Base-by-base conservation (phyloP, 2,329 filamentous ascomycete species). In the Ceratocystis diversiconidia region DNA sequence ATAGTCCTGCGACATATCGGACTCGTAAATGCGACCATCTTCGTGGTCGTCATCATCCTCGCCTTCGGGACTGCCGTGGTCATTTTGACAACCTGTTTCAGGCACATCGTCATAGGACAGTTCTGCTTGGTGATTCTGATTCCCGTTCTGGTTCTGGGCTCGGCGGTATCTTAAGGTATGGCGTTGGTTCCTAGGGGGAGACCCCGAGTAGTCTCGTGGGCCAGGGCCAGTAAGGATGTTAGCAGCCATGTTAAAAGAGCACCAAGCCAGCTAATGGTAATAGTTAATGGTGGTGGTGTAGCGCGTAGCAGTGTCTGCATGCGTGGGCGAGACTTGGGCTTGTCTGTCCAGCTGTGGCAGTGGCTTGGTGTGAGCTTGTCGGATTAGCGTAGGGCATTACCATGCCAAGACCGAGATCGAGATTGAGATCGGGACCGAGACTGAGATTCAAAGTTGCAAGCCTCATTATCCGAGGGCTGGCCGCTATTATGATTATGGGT, bases 321-420 rank as follows among this genome's bases (percentile, higher is more conserved):
- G 61, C 44, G 44, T 22, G 15, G 22, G 55, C 55, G 6, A 36
- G 55, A n/a, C 59, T 50, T 62, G 44, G 44, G 57, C 41, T 66
- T n/a, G 52, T 63, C 28, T 60, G 19, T 44, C 41, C 22, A 60
- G 57, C 62, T 41, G n/a, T 50, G 62, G 46, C 46, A 64, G 48
- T 52, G 32, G 41, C 48, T 50, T 64, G 62, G 46, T 55, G 46
- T 36, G n/a, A 36, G n/a, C 30, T 43, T 57, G 63, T 73, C 70
- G 65, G 61, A 63, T 65, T 60, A 65, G 66, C 65, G 61, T 43
- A 57, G 59, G 60, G 67, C 72, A 77, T 79, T 79, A 79, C 77
- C 79, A 77, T 80, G 78, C 76, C 78, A 76, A 75, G 76, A 75
- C 74, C 74, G 77, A 71, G 76, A 73, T 73, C 52, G 41, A 30